Base-by-base conservation (phyloP, 2,329 filamentous ascomycete genomes). In the Stagonosporopsis vannaccii region DNA sequence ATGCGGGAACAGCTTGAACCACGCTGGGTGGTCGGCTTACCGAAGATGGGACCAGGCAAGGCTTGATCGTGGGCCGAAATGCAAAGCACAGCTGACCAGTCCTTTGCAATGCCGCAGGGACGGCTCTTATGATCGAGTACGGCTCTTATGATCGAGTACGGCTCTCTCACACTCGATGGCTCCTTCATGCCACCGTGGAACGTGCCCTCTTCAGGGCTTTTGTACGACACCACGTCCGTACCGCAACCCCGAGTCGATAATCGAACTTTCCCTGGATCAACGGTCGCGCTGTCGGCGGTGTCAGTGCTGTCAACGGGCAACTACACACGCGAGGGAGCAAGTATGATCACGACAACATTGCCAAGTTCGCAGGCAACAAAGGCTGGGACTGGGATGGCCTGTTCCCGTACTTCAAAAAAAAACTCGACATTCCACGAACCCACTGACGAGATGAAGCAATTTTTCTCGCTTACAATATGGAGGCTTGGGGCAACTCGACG, bases 221-320 rank as follows among this genome's bases (percentile, higher is more conserved):
- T 64, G 57, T 61, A 63, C 11, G 56, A 59, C 6, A 44, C 68
- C 22, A 51, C 59, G 9, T 65, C 58, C 26, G 61, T 58, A 8
- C 63, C 69, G 17, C 67, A 69, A 33, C 41, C 54, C 0, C 51
- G 58, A 4, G 54, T 74, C 4, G 36, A 46, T 26, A 53, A 47
- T 17, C 20, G 43, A 4, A 53, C 36, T 3, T 53, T 47, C 23
- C 37, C 51, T 3, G 43, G 47, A 53, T 53, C 30, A 53, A 53
- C 19, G 51, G 43, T 6, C 43, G 43, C 5, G 43, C 20, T 4
- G 51, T 53, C 11, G 43, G 43, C 2, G 74, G 75, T 6, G 72
- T 73, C 9, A 68, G 67, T 22, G 67, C 68, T 1, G 64, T 76
- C 46, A 77, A 78, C 59, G 70, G 69, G 4, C 43, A 53, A 17